phyloP scores from a whole-genome alignment of 352 stramenopile species.

The Globisporangium viniferum region DNA sequence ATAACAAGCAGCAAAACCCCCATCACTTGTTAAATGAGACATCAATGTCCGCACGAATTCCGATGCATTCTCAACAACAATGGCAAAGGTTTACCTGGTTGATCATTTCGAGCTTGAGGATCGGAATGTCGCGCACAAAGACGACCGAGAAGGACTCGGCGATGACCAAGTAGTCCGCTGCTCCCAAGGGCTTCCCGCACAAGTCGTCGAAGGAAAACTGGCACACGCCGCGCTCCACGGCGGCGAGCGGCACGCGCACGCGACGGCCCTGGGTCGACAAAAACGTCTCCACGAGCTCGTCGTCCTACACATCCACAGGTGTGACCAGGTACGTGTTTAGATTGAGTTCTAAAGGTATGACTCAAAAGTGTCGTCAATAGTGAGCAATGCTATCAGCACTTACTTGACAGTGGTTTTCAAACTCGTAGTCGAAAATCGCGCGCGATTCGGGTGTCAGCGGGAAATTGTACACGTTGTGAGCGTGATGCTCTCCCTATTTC shows the following conservation, averaged over 20 bases:
- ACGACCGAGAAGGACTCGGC: conserved; percentile 82
- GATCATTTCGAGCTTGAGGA: conserved; percentile 83
- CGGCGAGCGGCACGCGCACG: conserved; percentile 60
- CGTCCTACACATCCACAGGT: conserved; percentile 19
- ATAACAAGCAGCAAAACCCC: background rate
- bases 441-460: conserved; percentile 45
- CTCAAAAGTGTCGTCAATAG: background rate
- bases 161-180: conserved; percentile 94
- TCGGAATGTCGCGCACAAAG: conserved; percentile 92
- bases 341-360: background rate
- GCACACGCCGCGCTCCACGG: conserved; percentile 48
- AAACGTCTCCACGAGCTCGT: conserved; percentile 42
- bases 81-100: conserved; percentile 52
- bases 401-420: conserved; percentile 51
- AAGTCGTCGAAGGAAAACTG: conserved; percentile 96
- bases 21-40: background rate
- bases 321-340: background rate
- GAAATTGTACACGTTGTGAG: conserved; percentile 71
- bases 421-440: conserved; percentile 67
- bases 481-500: conserved; percentile 34
- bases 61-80: background rate
- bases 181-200: conserved; percentile 91
- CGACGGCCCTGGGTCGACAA: conserved; percentile 68
- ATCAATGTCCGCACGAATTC: conserved; percentile 2
- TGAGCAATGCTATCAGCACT: background rate